These are phyloP conservation scores for Saturnispora bothae DNA, from an alignment of 805 yeast species.

Conservation along the genomic window DNA sequence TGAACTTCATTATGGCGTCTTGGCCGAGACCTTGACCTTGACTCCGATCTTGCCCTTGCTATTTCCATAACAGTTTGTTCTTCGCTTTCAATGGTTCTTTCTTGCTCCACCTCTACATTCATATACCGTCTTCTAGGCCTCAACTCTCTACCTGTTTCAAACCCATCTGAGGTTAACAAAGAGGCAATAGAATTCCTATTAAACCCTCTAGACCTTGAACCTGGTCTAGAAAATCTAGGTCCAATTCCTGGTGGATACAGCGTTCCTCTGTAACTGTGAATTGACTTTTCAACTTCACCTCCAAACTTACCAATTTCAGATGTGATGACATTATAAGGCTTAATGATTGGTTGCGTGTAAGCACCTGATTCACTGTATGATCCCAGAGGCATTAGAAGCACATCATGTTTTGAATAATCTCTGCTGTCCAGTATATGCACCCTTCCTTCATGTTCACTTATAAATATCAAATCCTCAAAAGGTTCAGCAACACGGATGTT, in stretches of 20 bases:
- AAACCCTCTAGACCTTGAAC: neutral
- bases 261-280: constrained; percentile 1
- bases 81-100: too few species aligned
- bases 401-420: constrained; percentile 63
- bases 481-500: constrained; percentile 47
- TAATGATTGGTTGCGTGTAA: constrained; percentile 22
- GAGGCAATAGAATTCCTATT: constrained; percentile 1
- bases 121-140: too few species aligned
- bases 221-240: too few species aligned
- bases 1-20: too few species aligned
- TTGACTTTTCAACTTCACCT: constrained; percentile 11
- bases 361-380: neutral
- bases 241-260: constrained; percentile 1
- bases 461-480: constrained; percentile 62
- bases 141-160: neutral
- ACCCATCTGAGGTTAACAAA: neutral
- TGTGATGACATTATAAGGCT: constrained; percentile 23
- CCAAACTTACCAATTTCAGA: constrained; percentile 10
- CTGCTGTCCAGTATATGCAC: constrained; percentile 79
- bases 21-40: too few species aligned
- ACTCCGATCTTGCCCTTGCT: too few species aligned
- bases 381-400: constrained; percentile 49
- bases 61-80: too few species aligned
- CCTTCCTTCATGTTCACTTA: constrained; percentile 79
- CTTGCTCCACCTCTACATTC: too few species aligned